Evolutionary conservation across 495 filamentous ascomycete genomes (phyloP).

Genomic region (Neurospora tetraspora): DNA sequence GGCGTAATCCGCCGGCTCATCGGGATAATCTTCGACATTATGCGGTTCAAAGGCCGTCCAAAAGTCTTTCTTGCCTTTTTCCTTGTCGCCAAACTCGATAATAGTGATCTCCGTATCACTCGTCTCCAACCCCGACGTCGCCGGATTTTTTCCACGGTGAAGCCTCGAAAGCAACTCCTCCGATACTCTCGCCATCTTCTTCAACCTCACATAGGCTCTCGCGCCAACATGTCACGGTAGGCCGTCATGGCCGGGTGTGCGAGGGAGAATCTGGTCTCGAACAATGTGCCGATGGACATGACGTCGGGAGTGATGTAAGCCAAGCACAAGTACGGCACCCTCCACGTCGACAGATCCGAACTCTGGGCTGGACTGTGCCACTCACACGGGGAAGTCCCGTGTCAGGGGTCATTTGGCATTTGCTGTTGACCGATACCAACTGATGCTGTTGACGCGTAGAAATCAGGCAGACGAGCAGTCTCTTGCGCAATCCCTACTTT

Average conservation of each 20-base stretch:
- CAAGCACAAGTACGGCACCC: too few species aligned
- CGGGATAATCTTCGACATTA: neutral
- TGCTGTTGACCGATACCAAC: too few species aligned
- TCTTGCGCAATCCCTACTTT: neutral
- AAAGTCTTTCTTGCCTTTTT: neutral
- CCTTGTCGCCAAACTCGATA: neutral
- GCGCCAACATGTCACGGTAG: too few species aligned
- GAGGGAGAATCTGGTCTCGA: too few species aligned
- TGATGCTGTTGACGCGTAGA: neutral
- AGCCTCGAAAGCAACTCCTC: slow-evolving; percentile 18
- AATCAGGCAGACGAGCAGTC: too few species aligned
- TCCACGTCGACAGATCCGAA: too few species aligned
- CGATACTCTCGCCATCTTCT: slow-evolving; percentile 16
- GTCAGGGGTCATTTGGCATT: too few species aligned
- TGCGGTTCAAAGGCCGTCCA: slow-evolving; percentile 5
- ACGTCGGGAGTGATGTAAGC: too few species aligned
- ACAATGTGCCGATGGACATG: too few species aligned
- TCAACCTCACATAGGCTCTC: slow-evolving; percentile 5
- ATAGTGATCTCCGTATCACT: slow-evolving; percentile 8
- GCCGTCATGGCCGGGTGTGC: too few species aligned
- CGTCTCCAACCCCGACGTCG: neutral
- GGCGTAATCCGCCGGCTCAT: neutral
- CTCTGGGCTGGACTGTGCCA: too few species aligned
- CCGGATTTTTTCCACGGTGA: neutral
- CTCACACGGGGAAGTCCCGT: too few species aligned